Conservation (phyloP, 129 eudicot genomes). For the Artemisia tridentata region DNA sequence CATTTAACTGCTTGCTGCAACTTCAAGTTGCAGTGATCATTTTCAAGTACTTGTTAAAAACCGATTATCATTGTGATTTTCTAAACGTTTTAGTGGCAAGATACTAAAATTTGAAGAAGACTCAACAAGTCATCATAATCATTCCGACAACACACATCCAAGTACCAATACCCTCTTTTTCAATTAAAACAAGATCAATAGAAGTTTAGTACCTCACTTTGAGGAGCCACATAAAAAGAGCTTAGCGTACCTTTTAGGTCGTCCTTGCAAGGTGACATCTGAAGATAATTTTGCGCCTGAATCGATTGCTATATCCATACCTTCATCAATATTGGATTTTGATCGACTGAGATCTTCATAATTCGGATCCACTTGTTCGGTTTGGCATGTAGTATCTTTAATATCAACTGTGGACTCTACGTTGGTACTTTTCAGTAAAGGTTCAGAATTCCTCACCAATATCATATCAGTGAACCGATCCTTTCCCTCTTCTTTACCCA, state of each 20-base stretch:
- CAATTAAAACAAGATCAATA: background rate
- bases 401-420: conserved; percentile 22
- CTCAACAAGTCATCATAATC: background rate
- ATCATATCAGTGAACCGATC: conserved; percentile 68
- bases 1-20: background rate
- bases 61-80: background rate
- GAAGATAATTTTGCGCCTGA: conserved; percentile 23
- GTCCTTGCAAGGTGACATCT: conserved; percentile 54
- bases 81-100: background rate
- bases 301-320: conserved; percentile 9
- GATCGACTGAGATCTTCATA: conserved; percentile 30
- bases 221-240: background rate
- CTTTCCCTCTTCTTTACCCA: conserved; percentile 54
- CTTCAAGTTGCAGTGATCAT: too few species aligned
- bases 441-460: conserved; percentile 58
- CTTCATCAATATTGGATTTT: conserved; percentile 27
- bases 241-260: conserved; percentile 64
- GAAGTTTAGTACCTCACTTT: background rate
- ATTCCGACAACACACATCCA: background rate
- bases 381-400: conserved; percentile 20
- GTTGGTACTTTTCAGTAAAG: conserved; percentile 12
- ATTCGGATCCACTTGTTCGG: conserved; percentile 14
- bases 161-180: background rate
- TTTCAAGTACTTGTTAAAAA: background rate
- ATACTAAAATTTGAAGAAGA: background rate